Evolutionary conservation across 139 green algal genomes (phyloP).

Genomic region (Edaphochlamys debaryana): DNA sequence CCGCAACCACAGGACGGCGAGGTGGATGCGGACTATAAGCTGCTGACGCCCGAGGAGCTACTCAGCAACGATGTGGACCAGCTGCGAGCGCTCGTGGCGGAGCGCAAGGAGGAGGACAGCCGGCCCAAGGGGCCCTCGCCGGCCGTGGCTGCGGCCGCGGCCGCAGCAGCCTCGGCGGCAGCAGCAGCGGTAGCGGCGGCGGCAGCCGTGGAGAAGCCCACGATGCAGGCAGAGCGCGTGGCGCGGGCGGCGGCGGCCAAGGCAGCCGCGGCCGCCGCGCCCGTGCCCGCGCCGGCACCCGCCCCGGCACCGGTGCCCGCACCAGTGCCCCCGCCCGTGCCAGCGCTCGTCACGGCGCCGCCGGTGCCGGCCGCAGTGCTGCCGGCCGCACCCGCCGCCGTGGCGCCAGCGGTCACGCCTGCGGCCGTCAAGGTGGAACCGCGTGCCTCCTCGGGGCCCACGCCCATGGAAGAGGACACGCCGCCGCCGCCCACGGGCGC

Average conservation of each 20-base stretch:
- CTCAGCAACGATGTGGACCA: slow-evolving; percentile 90
- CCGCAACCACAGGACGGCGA: slow-evolving; percentile 78
- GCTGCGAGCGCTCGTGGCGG: slow-evolving; percentile 74
- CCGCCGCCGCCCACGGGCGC: not conserved
- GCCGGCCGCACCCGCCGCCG: too few species aligned
- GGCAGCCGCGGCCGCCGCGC: too few species aligned
- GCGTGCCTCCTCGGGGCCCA: slow-evolving; percentile 10
- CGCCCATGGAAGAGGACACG: slow-evolving; percentile 76
- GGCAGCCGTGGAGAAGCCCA: not conserved
- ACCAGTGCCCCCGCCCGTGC: too few species aligned
- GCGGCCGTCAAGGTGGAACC: not conserved
- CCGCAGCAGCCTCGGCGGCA: not conserved
- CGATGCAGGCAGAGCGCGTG: not conserved
- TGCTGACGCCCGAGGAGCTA: slow-evolving; percentile 88
- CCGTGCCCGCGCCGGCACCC: too few species aligned
- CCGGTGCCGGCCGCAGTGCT: too few species aligned
- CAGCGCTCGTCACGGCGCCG: too few species aligned
- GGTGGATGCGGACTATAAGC: slow-evolving; percentile 86
- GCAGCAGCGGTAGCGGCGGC: not conserved
- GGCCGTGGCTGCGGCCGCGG: slow-evolving; percentile 15
- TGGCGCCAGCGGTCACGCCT: too few species aligned
- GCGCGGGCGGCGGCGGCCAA: too few species aligned
- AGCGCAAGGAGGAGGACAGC: slow-evolving; percentile 62
- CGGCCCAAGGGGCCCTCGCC: slow-evolving; percentile 17
- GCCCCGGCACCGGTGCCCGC: too few species aligned